Evolutionary conservation across 257 asterid genomes (phyloP).

Genomic region (Solanum ossicruentum): DNA sequence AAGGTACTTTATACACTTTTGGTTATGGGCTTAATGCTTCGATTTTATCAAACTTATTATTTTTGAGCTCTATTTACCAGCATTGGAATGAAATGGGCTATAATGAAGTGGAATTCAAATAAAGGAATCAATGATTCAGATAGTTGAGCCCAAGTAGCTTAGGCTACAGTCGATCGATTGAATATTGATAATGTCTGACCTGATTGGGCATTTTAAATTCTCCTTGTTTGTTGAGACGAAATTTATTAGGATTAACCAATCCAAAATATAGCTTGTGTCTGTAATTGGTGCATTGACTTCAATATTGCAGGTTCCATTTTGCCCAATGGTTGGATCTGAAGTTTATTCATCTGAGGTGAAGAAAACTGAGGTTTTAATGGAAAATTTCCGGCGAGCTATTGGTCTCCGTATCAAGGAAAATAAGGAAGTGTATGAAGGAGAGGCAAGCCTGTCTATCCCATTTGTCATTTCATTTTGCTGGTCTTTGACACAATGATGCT

Average conservation of each 20-base stretch:
- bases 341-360: constrained; percentile 96
- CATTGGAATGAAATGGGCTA: neutral
- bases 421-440: constrained; percentile 98
- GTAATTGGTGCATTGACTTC: neutral
- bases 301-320: constrained; percentile 71
- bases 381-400: constrained; percentile 86
- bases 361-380: constrained; percentile 96
- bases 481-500: neutral
- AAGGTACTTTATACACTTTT: constrained; percentile 33
- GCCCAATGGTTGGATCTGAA: constrained; percentile 99
- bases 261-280: neutral
- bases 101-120: neutral
- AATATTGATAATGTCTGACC: neutral
- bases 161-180: neutral
- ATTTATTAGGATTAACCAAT: neutral
- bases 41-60: neutral
- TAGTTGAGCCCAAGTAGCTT: neutral
- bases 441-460: constrained; percentile 25
- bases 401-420: constrained; percentile 92
- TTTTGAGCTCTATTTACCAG: neutral
- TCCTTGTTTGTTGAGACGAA: neutral
- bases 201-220: neutral
- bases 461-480: neutral
- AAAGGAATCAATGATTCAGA: neutral
- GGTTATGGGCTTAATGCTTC: neutral